These are phyloP conservation scores for Colletotrichum trifolii DNA, from an alignment of 2,329 filamentous ascomycete species.

Conservation along the genomic window DNA sequence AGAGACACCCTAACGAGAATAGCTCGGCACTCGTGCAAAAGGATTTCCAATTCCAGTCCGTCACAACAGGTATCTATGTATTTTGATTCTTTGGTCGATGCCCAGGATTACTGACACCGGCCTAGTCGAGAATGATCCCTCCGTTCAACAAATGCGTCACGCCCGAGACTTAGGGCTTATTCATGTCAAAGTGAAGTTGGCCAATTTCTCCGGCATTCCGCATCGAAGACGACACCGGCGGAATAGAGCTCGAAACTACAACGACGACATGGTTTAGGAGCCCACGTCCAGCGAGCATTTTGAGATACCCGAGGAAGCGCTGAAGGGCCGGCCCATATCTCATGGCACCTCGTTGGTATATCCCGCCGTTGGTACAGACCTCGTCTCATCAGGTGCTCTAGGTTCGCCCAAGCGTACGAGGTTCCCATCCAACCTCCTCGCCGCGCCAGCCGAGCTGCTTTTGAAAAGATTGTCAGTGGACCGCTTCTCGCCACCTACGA, in stretches of 20 bases:
- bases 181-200: constrained; percentile 38
- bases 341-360: constrained; percentile 46
- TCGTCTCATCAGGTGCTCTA: background rate
- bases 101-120: background rate
- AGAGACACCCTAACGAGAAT: constrained; percentile 16
- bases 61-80: constrained; percentile 41
- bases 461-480: constrained; percentile 20
- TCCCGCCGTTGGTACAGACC: background rate
- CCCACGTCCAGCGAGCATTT: constrained; percentile 16
- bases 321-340: constrained; percentile 48
- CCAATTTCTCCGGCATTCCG: background rate
- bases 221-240: background rate
- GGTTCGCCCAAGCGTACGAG: constrained; percentile 3
- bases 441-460: background rate
- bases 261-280: background rate
- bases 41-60: constrained; percentile 42
- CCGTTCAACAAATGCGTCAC: constrained; percentile 15
- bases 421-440: background rate
- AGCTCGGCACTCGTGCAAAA: constrained; percentile 30
- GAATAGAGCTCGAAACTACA: no score
- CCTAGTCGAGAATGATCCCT: constrained; percentile 40
- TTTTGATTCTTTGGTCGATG: background rate
- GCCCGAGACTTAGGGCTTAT: constrained; percentile 43
- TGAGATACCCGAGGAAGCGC: constrained; percentile 47
- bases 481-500: constrained; percentile 42